These are phyloP conservation scores for Penicillium sp. DNA, from an alignment of 2,329 filamentous ascomycete genomes.

Conservation along the genomic window DNA sequence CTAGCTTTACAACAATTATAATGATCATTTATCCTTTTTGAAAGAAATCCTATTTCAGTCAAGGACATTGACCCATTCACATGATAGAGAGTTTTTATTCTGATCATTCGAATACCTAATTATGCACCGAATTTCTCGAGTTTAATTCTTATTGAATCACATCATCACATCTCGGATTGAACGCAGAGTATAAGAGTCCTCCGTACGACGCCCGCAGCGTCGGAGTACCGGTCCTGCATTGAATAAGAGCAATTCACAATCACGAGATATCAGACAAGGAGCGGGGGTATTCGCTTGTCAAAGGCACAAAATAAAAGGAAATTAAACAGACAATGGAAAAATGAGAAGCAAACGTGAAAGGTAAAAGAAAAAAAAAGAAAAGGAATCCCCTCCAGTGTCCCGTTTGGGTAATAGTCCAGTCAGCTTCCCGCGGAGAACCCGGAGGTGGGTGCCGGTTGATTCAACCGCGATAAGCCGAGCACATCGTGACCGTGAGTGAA, in stretches of 20 bases:
- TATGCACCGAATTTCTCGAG: not conserved
- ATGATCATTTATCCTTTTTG: too few species aligned
- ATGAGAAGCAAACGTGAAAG: not conserved
- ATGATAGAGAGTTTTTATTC: too few species aligned
- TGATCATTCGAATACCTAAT: too few species aligned
- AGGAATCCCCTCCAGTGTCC: not conserved
- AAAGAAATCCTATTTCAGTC: too few species aligned
- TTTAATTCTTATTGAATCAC: not conserved
- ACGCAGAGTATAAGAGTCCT: not conserved
- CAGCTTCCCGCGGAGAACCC: conserved; percentile 14
- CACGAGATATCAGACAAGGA: conserved; percentile 12
- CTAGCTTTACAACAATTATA: too few species aligned
- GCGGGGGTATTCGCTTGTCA: conserved; percentile 26
- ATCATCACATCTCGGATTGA: not conserved
- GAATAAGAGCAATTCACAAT: not conserved
- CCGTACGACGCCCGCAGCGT: not conserved
- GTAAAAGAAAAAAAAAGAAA: not conserved
- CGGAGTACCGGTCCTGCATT: not conserved
- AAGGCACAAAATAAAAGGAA: conserved; percentile 3
- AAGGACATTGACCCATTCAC: too few species aligned
- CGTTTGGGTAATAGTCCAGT: not conserved
- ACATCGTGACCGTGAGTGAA: not conserved
- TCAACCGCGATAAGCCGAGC: not conserved
- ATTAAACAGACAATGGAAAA: not conserved
- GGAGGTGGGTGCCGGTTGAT: not conserved